A percentile compares a stretch with the other conserved stretches of the same genome.
Conservation (phyloP, 2,329 filamentous ascomycete species). For the Penicillium psychrosexuale region DNA sequence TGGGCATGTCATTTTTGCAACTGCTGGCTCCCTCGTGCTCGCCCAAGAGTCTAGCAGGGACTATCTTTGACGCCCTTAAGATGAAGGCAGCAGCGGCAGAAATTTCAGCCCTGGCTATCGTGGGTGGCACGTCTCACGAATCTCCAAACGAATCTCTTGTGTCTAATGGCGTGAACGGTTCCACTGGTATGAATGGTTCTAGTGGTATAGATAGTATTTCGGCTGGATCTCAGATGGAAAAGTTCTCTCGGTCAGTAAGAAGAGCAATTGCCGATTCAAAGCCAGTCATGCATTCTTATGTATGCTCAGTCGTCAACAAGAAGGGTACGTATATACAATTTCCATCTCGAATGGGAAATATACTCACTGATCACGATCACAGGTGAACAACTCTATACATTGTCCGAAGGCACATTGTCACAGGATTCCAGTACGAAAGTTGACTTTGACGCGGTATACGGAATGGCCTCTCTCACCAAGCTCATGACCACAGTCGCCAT, state of each 20-base stretch:
- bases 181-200: neutral
- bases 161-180: neutral
- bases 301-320: slow-evolving; percentile 1
- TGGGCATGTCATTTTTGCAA: slow-evolving; percentile 3
- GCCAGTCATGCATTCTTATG: slow-evolving; percentile 3
- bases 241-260: neutral
- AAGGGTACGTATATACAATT: neutral
- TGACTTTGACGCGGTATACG: neutral
- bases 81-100: neutral
- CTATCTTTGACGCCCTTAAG: neutral
- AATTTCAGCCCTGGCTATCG: neutral
- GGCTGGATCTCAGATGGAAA: neutral
- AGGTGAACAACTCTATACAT: neutral
- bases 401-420: neutral
- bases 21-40: neutral
- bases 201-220: neutral
- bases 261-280: neutral
- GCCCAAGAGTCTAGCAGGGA: slow-evolving; percentile 1
- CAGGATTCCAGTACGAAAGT: neutral
- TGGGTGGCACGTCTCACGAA: neutral
- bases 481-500: slow-evolving; percentile 51
- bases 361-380: neutral
- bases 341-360: neutral
- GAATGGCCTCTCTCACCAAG: slow-evolving; percentile 24
- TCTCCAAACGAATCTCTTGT: neutral